These are phyloP conservation scores for Filobasidium uniguttulatum DNA, from an alignment of 1,284 basidiomycete species.

Conservation along the genomic window DNA sequence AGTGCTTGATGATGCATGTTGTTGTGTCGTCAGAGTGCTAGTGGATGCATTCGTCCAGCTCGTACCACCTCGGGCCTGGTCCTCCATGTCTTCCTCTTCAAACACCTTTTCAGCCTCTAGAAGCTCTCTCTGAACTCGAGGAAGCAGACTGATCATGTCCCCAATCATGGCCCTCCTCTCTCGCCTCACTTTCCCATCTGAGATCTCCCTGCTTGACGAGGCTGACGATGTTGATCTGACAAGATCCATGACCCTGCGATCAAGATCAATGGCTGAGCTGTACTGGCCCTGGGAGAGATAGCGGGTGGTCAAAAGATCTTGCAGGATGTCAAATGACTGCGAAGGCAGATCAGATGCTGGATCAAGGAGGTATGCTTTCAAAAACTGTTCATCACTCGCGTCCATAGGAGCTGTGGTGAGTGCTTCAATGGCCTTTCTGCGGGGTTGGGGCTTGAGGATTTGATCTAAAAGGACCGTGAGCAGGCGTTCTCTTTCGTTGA, in stretches of 20 bases:
- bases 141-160: conserved; percentile 49
- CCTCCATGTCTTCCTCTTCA: conserved; percentile 1
- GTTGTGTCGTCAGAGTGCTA: not conserved
- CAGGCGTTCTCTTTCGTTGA: conserved; percentile 4
- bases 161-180: conserved; percentile 50
- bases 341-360: conserved; percentile 41
- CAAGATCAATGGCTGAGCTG: conserved; percentile 57
- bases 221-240: too few relatives aligned
- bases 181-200: conserved; percentile 30
- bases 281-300: conserved; percentile 62
- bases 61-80: not conserved
- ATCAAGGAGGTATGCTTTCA: conserved; percentile 27
- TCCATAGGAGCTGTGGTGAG: conserved; percentile 29
- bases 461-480: conserved; percentile 6
- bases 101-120: conserved; percentile 21
- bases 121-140: conserved; percentile 43
- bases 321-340: conserved; percentile 47
- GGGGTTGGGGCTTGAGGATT: conserved; percentile 5
- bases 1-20: not conserved
- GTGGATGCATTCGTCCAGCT: not conserved
- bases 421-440: conserved; percentile 18
- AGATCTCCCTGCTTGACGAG: conserved; percentile 33
- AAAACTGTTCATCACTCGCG: conserved; percentile 26
- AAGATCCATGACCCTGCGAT: conserved; percentile 28
- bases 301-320: conserved; percentile 67